A percentile compares a stretch with the other conserved stretches of the same genome.
These are phyloP conservation scores for Trichosanthes cucumerina DNA, from an alignment of 306 rosid species.

Conservation along the genomic window DNA sequence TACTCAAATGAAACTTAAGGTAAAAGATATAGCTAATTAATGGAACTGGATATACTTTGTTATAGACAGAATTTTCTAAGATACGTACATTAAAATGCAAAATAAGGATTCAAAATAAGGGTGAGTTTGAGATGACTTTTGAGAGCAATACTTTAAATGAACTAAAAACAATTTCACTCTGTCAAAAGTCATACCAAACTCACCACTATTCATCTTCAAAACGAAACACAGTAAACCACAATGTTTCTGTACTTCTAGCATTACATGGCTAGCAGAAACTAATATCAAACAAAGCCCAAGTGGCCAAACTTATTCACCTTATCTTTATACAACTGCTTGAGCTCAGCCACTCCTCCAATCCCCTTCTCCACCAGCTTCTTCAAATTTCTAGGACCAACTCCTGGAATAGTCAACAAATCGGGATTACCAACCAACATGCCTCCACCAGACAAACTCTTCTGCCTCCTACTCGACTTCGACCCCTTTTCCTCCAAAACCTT, in stretches of 20 bases:
- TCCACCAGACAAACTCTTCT: slow-evolving; percentile 26
- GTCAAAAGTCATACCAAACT: neutral
- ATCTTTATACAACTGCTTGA: slow-evolving; percentile 78
- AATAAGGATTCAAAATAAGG: neutral
- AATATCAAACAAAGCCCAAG: neutral
- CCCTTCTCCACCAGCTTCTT: slow-evolving; percentile 77
- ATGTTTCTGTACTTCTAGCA: neutral
- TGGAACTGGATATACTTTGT: neutral
- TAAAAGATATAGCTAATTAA: neutral
- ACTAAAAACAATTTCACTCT: neutral
- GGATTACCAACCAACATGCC: slow-evolving; percentile 40
- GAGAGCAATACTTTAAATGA: neutral
- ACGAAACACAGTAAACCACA: neutral
- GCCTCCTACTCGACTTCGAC: slow-evolving; percentile 37
- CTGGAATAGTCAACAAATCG: slow-evolving; percentile 85
- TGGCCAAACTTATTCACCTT: slow-evolving; percentile 33
- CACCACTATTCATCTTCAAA: neutral
- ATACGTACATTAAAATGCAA: neutral
- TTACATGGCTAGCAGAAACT: neutral
- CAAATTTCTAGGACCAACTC: slow-evolving; percentile 89
- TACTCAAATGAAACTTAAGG: neutral
- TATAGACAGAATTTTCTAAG: neutral
- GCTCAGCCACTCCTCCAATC: slow-evolving; percentile 75
- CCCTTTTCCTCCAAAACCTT: slow-evolving; percentile 28
- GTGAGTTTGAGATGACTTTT: neutral